phyloP scores from a whole-genome alignment of 805 yeast genomes.

The Kregervanrija fluxuum region DNA sequence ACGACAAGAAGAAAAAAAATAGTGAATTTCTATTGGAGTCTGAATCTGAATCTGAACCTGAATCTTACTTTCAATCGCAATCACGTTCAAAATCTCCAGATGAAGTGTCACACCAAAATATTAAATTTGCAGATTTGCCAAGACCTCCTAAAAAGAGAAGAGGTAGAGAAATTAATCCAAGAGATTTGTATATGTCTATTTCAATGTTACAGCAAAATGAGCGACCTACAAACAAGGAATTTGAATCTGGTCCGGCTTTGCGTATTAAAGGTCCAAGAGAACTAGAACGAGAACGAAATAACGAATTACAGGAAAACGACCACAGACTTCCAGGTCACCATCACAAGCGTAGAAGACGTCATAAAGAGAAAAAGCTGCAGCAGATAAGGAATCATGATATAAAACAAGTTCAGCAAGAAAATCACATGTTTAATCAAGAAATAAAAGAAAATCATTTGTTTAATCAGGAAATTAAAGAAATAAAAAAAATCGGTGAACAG shows the following conservation, averaged over 20 bases:
- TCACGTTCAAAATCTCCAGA: neutral
- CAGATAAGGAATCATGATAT: constrained; percentile 6
- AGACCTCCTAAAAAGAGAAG: constrained; percentile 31
- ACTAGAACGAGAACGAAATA: constrained; percentile 30
- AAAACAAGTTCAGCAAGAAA: constrained; percentile 2
- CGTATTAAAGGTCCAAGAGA: constrained; percentile 76
- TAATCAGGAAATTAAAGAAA: too few species aligned
- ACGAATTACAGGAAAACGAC: neutral
- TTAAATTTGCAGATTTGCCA: constrained; percentile 56
- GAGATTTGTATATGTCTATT: constrained; percentile 78
- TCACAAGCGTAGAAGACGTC: constrained; percentile 16
- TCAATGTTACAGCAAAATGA: constrained; percentile 62
- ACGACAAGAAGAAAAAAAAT: neutral
- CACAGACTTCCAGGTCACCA: constrained; percentile 16
- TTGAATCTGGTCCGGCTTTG: constrained; percentile 70
- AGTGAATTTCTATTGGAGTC: neutral
- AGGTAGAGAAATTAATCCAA: constrained; percentile 56
- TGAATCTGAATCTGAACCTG: too few species aligned
- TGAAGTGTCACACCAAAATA: constrained; percentile 25
- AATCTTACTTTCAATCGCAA: neutral
- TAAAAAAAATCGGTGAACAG: too few species aligned
- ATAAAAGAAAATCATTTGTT: too few species aligned
- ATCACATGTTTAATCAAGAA: too few species aligned
- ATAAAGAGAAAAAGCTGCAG: constrained; percentile 14
- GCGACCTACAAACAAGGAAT: constrained; percentile 26